Evolutionary conservation across 148 eudicot genomes (phyloP), one percentile per base, ranked within the genome.

Genomic region (Beta vulgaris): DNA sequence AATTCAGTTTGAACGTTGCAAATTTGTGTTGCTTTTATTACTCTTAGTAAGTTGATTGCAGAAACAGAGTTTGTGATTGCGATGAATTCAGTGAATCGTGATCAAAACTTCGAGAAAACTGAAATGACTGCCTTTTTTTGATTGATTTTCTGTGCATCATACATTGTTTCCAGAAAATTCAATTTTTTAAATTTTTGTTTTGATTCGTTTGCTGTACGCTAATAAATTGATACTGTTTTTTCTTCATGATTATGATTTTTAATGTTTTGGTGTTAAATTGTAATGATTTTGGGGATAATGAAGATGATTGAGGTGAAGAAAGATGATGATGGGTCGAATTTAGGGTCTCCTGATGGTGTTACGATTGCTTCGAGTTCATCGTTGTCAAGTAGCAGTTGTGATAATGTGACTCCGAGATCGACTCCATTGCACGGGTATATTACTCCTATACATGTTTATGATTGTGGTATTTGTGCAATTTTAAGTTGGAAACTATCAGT

Each of bases 361-460:
- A 64, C 61, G 40, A 28, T 65, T 25, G 68, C 57, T 36, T 72
- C 76, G 43, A 31, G n/a, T 59, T 76, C 78, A 21, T 77, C 74
- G 9, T 23, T 58, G 36, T 76, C 72, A 58, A 72, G 74, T 72
- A 43, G 68, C 34, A 57, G 73, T 69, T 72, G 54, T 34, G 72
- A 76, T 26, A 40, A 29, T 32, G 39, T 49, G 54, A 76, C 79
- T 9, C 77, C 80, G 34, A 67, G 71, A 37, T 77, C 77, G 58
- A 21, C 78, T 60, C 68, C 78, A 2, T 81, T 49, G 35, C 59
- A 31, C 25, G 73, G 81, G 84, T 77, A 68, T 37, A 18, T 8
- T n/a, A n/a, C n/a, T n/a, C n/a, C n/a, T n/a, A n/a, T n/a, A n/a
- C 26, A 18, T 35, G 65, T 32, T 40, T 25, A 40, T 21, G 23